A percentile compares a stretch with the other conserved stretches of the same genome.
phyloP scores from a whole-genome alignment of 2,329 filamentous ascomycete genomes.

The Cercospora berteroae region DNA sequence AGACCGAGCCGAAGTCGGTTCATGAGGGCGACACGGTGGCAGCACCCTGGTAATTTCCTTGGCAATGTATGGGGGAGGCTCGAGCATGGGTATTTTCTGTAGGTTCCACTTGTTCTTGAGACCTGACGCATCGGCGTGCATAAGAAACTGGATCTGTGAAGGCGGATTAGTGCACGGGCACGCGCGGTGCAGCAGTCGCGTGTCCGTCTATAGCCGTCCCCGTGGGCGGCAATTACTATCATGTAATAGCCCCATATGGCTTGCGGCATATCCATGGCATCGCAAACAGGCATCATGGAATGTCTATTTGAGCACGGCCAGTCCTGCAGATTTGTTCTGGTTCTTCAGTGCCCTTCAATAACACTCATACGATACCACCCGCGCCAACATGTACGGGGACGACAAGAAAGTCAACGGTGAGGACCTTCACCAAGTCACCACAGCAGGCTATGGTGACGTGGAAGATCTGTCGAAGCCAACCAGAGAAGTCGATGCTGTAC shows the following conservation, averaged over 20 bases:
- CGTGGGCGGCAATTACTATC: slow-evolving; percentile 19
- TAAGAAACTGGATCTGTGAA: slow-evolving; percentile 9
- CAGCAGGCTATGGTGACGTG: slow-evolving; percentile 21
- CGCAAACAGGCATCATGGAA: background rate
- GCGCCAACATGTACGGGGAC: slow-evolving; percentile 11
- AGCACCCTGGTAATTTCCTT: slow-evolving; percentile 4
- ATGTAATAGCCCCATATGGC: slow-evolving; percentile 18
- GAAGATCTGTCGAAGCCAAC: slow-evolving; percentile 18
- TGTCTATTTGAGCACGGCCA: slow-evolving; percentile 9
- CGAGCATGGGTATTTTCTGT: background rate
- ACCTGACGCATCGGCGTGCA: slow-evolving; percentile 8
- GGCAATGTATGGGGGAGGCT: slow-evolving; percentile 4
- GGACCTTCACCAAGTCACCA: slow-evolving; percentile 21
- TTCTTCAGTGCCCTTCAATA: slow-evolving; percentile 13
- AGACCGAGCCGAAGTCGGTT: slow-evolving; percentile 1
- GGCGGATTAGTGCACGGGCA: slow-evolving; percentile 5
- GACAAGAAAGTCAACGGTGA: slow-evolving; percentile 23
- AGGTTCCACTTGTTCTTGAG: slow-evolving; percentile 9
- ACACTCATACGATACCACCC: background rate
- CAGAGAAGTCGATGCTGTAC: slow-evolving; percentile 16
- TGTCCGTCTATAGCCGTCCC: slow-evolving; percentile 18
- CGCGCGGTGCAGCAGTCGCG: background rate
- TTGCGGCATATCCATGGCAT: background rate
- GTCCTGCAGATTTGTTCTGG: slow-evolving; percentile 9
- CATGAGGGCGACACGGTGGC: background rate